Evolutionary conservation across 208 protist genomes (phyloP), one percentile per base, ranked within the genome.

Genomic region (Tetramitus jugosus): DNA sequence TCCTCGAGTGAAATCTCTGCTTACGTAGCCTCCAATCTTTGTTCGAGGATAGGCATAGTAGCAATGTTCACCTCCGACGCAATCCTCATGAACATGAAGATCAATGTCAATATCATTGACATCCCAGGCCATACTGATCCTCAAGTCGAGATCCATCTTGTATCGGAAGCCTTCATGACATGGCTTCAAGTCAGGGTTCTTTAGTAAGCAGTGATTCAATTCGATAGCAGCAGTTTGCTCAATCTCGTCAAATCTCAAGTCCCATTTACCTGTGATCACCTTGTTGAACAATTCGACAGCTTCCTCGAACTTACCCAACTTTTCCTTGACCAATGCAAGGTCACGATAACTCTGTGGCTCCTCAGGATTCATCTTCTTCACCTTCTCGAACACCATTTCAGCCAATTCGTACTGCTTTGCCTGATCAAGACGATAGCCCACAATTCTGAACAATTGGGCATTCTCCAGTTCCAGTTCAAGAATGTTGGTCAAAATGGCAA

Each of bases 41-140:
- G 79, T 76, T 23, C n/a, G 6, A 1, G 29, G 35, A 40, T 79
- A 4, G 6, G 3, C 79, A 72, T 31, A 81, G 39, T 79, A 81
- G 0, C 8, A 17, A 7, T 81, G 17, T 67, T 79, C 14, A 10
- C 76, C 79, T 13, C 29, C 3, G 0, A 37, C 35, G 20, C 3
- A 49, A 33, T 69, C 72, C 37, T 62, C 56, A 33, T 10, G 10
- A 23, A 23, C 17, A 31, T 62, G 56, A 10, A 62, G 29, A 62
- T 62, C 67, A 74, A 74, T 53, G 37, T 74, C 67, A 17, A 37
- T 39, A 8, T 49, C 0, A 53, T 74, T 13, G 0, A 42, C 53
- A 23, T 74, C 67, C 67, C 67, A 74, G 14, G 67, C 67, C 67
- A 74, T 74, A 17, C 17, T 37, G 2, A 74, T 74, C 53, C 67